Evolutionary conservation across 257 asterid genomes (phyloP), one percentile per base, ranked within the genome.

Genomic region (Salvia splendens): DNA sequence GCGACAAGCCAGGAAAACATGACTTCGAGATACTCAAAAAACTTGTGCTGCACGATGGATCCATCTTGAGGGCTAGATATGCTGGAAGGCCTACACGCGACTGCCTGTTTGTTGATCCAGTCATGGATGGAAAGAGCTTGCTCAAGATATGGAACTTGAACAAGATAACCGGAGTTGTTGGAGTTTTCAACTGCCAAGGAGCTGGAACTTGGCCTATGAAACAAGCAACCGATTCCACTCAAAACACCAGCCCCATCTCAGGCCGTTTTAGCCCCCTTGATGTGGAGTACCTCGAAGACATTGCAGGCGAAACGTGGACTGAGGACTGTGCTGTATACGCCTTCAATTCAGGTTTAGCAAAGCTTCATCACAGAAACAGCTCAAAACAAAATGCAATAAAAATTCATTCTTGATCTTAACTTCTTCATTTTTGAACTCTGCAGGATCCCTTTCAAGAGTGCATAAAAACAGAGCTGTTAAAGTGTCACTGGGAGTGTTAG

Each of bases 131-230:
- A 6, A 73, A 73, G 65, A 83, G 38, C 38, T 33, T 33, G 38
- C 38, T 33, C 38, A 86, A 86, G 62, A 84, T 84, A 7, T 86
- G 93, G 88, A 86, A 84, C 68, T 70, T 82, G 74, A 84, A 86
- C 33, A 77, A 80, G 64, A 48, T 74, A 33, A 69, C 87, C 1
- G 88, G 88, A 24, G 75, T 84, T 6, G 53, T 84, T 2, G 89
- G 88, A 5, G 76, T 77, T 38, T 84, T 84, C 38, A 84, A 84
- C 81, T 86, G 85, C 78, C 89, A 84, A 84, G 93, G 85, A 58
- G 83, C 81, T 5, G 93, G 86, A 48, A 20, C 17, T 52, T 80
- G 86, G 93, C 83, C 65, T 14, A 67, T 82, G 85, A 76, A 82
- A 63, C 74, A 84, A 61, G 75, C 76, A 45, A 51, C 47, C 0